phyloP scores from a whole-genome alignment of 192 early-diverging fungal genomes.

The Phycomyces nitens region DNA sequence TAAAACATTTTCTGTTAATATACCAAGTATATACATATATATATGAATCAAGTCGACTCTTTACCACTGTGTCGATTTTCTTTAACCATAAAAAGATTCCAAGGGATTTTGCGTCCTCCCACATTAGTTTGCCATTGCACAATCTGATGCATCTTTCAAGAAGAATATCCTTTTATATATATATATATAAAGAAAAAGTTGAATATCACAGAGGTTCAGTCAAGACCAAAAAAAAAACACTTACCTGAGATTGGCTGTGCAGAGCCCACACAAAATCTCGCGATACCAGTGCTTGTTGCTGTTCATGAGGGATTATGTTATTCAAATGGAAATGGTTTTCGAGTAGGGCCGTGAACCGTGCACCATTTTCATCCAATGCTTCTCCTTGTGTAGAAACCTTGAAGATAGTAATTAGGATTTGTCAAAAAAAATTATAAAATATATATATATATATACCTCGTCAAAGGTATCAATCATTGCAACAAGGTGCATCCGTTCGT shows the following conservation, averaged over 20 bases:
- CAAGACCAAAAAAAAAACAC: background rate
- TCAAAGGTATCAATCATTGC: slow-evolving; percentile 75
- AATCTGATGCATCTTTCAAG: slow-evolving; percentile 55
- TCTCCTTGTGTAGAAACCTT: slow-evolving; percentile 69
- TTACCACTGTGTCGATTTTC: slow-evolving; percentile 67
- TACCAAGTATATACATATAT: too few relatives aligned
- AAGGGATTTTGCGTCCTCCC: slow-evolving; percentile 76
- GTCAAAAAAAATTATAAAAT: background rate
- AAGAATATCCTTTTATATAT: slow-evolving; percentile 50
- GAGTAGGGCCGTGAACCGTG: slow-evolving; percentile 73
- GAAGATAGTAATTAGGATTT: slow-evolving; percentile 16
- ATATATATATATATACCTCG: slow-evolving; percentile 40
- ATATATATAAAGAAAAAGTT: too few relatives aligned
- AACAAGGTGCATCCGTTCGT: slow-evolving; percentile 69
- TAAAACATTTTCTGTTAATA: background rate
- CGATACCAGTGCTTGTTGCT: slow-evolving; percentile 48
- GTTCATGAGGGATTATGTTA: slow-evolving; percentile 46
- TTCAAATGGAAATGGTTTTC: slow-evolving; percentile 64
- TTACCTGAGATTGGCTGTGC: slow-evolving; percentile 87
- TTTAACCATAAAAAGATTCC: slow-evolving; percentile 87
- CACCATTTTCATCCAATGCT: slow-evolving; percentile 83
- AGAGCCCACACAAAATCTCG: slow-evolving; percentile 83
- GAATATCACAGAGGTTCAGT: background rate
- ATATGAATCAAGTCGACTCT: slow-evolving; percentile 2
- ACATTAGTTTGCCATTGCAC: slow-evolving; percentile 62